Evolutionary conservation across 2,329 filamentous ascomycete species (phyloP).

Genomic region (Graphilbum sp.): DNA sequence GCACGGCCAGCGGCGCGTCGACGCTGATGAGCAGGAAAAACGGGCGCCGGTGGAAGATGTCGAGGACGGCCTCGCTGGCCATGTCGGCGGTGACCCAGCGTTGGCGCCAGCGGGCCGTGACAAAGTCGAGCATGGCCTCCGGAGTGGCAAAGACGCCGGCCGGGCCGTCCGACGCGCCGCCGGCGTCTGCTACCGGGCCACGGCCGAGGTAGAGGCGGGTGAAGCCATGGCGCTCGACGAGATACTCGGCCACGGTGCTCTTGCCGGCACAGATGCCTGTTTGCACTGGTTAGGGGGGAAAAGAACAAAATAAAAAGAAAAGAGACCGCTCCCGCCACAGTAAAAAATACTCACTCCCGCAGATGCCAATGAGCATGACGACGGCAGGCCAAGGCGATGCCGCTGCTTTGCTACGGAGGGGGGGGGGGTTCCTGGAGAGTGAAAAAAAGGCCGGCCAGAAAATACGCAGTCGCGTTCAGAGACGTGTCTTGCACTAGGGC

Average conservation of each 20-base stretch:
- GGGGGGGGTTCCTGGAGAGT: too few species aligned
- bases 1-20: conserved; percentile 71
- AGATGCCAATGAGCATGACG: conserved; percentile 61
- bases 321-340: background rate
- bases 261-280: conserved; percentile 88
- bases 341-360: conserved; percentile 45
- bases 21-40: conserved; percentile 90
- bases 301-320: background rate
- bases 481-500: too few species aligned
- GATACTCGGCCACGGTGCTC: conserved; percentile 72
- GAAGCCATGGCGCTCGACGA: conserved; percentile 73
- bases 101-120: conserved; percentile 68
- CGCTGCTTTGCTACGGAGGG: too few species aligned
- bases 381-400: background rate
- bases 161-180: too few species aligned
- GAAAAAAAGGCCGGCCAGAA: too few species aligned
- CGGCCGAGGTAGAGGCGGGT: conserved; percentile 46
- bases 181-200: background rate
- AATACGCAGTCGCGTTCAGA: too few species aligned
- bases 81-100: conserved; percentile 81
- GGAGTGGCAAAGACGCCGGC: conserved; percentile 43
- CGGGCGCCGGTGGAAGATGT: conserved; percentile 61
- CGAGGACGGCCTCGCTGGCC: conserved; percentile 53
- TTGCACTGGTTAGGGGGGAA: background rate
- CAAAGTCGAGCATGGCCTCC: conserved; percentile 57